Evolutionary conservation across 441 rosid species (phyloP), one percentile per base, ranked within the genome.

Genomic region (Raphanus hybrid): DNA sequence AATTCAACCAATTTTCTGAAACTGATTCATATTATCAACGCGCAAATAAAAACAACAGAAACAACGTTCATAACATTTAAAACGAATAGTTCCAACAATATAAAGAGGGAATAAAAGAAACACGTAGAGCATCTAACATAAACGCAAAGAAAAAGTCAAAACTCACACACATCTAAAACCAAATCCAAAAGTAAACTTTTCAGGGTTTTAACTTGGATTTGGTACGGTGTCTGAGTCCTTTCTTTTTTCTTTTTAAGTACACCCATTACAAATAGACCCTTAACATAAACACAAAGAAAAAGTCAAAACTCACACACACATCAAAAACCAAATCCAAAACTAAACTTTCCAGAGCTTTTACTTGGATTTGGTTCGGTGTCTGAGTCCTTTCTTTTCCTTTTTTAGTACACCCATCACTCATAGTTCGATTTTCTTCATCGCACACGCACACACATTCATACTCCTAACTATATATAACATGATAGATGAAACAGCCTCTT

Each of bases 281-380:
- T 8, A 14, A 55, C n/a, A 48, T 26, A 70, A n/a, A 43, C 45
- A 10, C 59, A 26, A 15, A 3, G 18, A 5, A 73, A 15, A 70
- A 45, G 76, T 70, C 69, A 70, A 75, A 55, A 75, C 77, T 39
- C 82, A 71, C 80, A 75, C 80, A 75, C 80, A 75, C 79, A 66
- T 57, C 75, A 55, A 32, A 79, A 75, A 75, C 80, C 76, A 80
- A 80, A 80, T 75, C 82, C 79, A 65, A 70, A 79, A 59, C 73
- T 15, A 9, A 16, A 23, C 69, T 14, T 70, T 45, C 10, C 0
- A 12, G 37, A 15, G 16, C 43, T 64, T 14, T 43, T 37, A 65
- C 67, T 64, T 69, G 67, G 79, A 75, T 80, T 80, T 80, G 82
- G 82, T 80, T 60, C 18, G 52, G 73, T 80, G 82, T 80, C 76